A percentile compares a stretch with the other conserved stretches of the same genome.
These are phyloP conservation scores for Boletus sensibilis DNA, from an alignment of 768 basidiomycete genomes.

Conservation along the genomic window DNA sequence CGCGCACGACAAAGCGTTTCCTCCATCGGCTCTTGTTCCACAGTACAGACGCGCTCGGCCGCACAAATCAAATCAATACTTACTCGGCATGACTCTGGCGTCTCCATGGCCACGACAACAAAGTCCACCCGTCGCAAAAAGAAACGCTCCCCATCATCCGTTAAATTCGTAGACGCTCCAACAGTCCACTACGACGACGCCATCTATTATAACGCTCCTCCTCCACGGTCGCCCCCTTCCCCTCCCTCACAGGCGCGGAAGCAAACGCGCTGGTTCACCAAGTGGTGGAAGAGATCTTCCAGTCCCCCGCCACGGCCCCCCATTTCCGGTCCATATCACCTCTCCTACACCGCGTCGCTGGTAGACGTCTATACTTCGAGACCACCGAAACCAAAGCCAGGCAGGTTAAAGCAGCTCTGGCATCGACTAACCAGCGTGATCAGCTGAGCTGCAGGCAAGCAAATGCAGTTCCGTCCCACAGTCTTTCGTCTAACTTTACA, in stretches of 20 bases:
- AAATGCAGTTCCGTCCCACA: background rate
- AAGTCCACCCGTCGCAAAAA: constrained; percentile 25
- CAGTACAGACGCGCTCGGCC: constrained; percentile 24
- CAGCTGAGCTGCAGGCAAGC: constrained; percentile 17
- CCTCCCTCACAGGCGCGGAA: constrained; percentile 9
- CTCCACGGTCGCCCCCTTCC: constrained; percentile 16
- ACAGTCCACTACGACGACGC: constrained; percentile 49
- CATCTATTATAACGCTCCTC: constrained; percentile 11
- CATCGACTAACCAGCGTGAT: constrained; percentile 20
- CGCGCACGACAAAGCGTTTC: constrained; percentile 39
- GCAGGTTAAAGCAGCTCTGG: constrained; percentile 32
- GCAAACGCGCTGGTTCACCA: constrained; percentile 24
- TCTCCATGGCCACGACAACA: constrained; percentile 41
- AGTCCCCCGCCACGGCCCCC: constrained; percentile 24
- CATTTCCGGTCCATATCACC: constrained; percentile 34
- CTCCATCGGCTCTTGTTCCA: constrained; percentile 37
- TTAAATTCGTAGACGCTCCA: constrained; percentile 69
- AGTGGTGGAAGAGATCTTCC: constrained; percentile 27
- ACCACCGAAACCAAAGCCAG: constrained; percentile 15
- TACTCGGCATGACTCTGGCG: constrained; percentile 48
- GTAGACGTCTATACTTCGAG: constrained; percentile 24
- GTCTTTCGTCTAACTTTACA: background rate
- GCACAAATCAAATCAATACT: constrained; percentile 55
- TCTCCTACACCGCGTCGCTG: constrained; percentile 33
- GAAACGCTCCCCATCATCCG: constrained; percentile 44